Evolutionary conservation across 495 filamentous ascomycete species (phyloP).

Genomic region (Xylaria castorea): DNA sequence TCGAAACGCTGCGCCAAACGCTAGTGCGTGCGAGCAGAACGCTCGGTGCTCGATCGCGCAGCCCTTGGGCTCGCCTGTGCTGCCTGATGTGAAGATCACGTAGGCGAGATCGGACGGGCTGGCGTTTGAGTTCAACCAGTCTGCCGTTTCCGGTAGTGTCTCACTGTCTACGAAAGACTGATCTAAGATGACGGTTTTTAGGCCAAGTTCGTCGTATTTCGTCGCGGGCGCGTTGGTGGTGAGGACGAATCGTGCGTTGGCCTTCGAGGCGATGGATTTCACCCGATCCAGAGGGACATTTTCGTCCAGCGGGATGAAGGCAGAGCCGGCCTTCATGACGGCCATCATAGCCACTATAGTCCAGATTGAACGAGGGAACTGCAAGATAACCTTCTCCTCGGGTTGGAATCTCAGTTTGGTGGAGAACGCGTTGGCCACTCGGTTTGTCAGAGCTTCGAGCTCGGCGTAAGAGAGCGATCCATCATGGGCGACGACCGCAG

Average conservation of each 20-base stretch:
- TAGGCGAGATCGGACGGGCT: slow-evolving; percentile 43
- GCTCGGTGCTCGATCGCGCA: slow-evolving; percentile 45
- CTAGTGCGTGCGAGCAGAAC: slow-evolving; percentile 39
- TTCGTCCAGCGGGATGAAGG: slow-evolving; percentile 57
- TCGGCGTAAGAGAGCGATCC: slow-evolving; percentile 10
- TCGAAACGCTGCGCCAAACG: slow-evolving; percentile 43
- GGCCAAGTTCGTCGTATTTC: not conserved
- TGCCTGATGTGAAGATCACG: slow-evolving; percentile 55
- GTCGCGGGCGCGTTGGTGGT: not conserved
- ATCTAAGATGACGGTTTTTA: not conserved
- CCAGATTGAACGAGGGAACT: slow-evolving; percentile 30
- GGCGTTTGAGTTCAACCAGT: not conserved
- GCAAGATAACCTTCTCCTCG: slow-evolving; percentile 44
- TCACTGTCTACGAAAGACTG: slow-evolving; percentile 2
- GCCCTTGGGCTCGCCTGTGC: slow-evolving; percentile 37
- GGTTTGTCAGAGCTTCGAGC: slow-evolving; percentile 10
- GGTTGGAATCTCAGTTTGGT: not conserved
- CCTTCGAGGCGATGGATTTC: slow-evolving; percentile 5
- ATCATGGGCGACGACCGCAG: slow-evolving; percentile 23
- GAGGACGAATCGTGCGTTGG: slow-evolving; percentile 2
- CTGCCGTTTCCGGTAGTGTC: not conserved
- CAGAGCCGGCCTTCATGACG: slow-evolving; percentile 48
- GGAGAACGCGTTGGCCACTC: slow-evolving; percentile 5
- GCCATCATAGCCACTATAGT: slow-evolving; percentile 46
- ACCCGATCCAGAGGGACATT: slow-evolving; percentile 35